phyloP scores from a whole-genome alignment of 345 rosid species.

The Hirschfeldia incana region DNA sequence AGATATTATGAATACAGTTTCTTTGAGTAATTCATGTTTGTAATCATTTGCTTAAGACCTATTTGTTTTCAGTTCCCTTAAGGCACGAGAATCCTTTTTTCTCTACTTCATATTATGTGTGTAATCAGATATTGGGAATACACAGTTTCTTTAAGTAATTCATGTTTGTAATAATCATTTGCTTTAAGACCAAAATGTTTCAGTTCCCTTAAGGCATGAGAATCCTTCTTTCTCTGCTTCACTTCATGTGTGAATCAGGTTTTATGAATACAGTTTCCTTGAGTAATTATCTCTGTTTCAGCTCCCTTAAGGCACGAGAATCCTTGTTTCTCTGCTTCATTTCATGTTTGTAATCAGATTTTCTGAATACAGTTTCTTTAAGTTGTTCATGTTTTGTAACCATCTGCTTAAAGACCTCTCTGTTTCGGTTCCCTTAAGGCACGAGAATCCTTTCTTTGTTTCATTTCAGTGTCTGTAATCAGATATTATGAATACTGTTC shows the following conservation, averaged over 20 bases:
- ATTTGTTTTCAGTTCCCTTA: constrained; percentile 32
- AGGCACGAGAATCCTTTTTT: background rate
- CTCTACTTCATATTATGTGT: background rate
- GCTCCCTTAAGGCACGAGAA: constrained; percentile 12
- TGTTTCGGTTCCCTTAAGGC: no score
- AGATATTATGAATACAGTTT: no score
- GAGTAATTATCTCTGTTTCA: constrained; percentile 12
- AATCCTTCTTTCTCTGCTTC: no score
- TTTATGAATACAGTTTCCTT: no score
- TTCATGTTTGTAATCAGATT: background rate
- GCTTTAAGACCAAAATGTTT: background rate
- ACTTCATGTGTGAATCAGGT: no score
- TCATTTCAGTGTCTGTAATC: no score
- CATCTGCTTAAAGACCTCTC: no score
- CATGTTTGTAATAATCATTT: background rate
- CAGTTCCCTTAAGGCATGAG: no score
- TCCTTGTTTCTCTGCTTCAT: background rate
- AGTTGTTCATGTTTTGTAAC: no score
- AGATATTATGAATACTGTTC: no score
- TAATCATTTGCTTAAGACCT: background rate
- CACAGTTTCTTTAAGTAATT: background rate
- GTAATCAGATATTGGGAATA: background rate
- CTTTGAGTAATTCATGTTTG: background rate
- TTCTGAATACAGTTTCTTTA: no score
- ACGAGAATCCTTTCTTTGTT: no score